Evolutionary conservation across 192 early-diverging fungal genomes (phyloP).

Genomic region (Oehlia diaphana): DNA sequence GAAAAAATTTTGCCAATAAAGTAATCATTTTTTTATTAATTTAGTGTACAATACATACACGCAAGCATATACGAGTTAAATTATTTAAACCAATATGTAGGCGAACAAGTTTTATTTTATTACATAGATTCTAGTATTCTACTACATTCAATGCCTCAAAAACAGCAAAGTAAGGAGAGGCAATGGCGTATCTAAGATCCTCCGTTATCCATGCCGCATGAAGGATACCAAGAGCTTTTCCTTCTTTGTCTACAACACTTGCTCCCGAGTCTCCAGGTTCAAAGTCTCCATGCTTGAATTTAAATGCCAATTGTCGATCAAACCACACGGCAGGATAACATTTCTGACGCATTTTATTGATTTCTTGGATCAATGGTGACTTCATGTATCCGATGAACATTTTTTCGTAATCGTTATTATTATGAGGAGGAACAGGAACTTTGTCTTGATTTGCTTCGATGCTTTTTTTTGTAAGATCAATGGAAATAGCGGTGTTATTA

Average conservation of each 20-base stretch:
- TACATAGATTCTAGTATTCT: no score
- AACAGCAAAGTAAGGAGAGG: no score
- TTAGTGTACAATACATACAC: no score
- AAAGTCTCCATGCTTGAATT: constrained; percentile 5
- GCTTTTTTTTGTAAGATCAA: not conserved
- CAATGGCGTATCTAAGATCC: no score
- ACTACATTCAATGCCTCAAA: no score
- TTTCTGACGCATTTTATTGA: not conserved
- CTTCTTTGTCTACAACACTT: constrained; percentile 10
- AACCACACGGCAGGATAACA: constrained; percentile 17
- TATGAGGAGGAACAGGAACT: not conserved
- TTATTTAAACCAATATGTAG: no score
- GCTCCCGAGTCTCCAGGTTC: constrained; percentile 9
- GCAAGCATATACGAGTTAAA: no score
- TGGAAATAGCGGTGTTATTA: not conserved
- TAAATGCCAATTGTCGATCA: constrained; percentile 9
- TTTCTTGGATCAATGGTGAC: not conserved
- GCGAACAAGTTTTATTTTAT: no score
- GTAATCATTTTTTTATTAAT: no score
- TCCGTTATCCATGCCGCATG: no score
- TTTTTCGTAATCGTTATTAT: not conserved
- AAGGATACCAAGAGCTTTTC: not conserved
- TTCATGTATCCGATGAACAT: constrained; percentile 14
- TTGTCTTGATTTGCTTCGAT: not conserved
- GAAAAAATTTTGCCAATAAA: no score